Evolutionary conservation across 257 asterid genomes (phyloP).

Genomic region (Nicotiana benthamiana): DNA sequence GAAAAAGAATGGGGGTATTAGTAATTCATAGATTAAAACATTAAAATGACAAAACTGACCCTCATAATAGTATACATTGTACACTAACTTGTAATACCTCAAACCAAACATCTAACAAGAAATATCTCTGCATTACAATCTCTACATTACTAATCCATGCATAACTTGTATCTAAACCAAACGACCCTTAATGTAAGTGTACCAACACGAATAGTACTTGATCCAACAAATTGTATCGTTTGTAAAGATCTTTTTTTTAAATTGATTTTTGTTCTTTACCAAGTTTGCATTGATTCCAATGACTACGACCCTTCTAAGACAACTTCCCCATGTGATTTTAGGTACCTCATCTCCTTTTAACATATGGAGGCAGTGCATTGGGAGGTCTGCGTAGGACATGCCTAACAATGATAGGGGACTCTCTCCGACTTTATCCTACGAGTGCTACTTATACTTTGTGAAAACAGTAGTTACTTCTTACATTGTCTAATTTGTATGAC

Average conservation of each 20-base stretch:
- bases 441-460: not conserved
- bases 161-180: too few relatives aligned
- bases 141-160: too few relatives aligned
- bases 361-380: not conserved
- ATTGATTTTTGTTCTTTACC: not conserved
- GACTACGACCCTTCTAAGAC: not conserved
- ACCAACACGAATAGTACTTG: not conserved
- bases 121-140: too few relatives aligned
- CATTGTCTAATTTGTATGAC: too few relatives aligned
- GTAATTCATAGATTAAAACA: too few relatives aligned
- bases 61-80: too few relatives aligned
- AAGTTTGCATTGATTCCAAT: not conserved
- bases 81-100: too few relatives aligned
- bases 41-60: too few relatives aligned
- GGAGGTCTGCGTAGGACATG: not conserved
- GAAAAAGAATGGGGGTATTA: too few relatives aligned
- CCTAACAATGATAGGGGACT: too few relatives aligned
- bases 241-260: not conserved
- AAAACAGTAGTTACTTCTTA: too few relatives aligned
- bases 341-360: not conserved
- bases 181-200: not conserved
- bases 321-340: not conserved
- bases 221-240: not conserved
- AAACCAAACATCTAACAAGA: too few relatives aligned
- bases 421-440: not conserved